phyloP scores from a whole-genome alignment of 768 basidiomycete genomes.

The Suillus clintonianus region DNA sequence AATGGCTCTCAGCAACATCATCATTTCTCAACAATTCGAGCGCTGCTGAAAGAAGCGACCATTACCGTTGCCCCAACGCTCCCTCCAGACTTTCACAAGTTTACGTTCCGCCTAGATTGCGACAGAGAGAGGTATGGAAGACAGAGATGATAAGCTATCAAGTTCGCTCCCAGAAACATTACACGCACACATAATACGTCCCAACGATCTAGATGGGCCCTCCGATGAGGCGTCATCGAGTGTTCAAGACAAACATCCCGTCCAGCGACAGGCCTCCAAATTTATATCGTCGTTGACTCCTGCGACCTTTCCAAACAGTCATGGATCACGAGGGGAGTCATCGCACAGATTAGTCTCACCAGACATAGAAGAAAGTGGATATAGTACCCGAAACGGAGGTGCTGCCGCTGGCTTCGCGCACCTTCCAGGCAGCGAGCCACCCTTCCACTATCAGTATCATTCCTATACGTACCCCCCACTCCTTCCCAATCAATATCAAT shows the following conservation, averaged over 20 bases:
- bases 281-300: slow-evolving; percentile 7
- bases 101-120: neutral
- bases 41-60: slow-evolving; percentile 14
- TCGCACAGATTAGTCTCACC: slow-evolving; percentile 4
- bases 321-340: neutral
- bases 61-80: neutral
- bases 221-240: slow-evolving; percentile 10
- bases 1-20: slow-evolving; percentile 20
- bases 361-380: slow-evolving; percentile 6
- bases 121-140: slow-evolving; percentile 11
- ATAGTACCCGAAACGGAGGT: neutral
- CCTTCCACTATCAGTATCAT: slow-evolving; percentile 22
- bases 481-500: slow-evolving; percentile 12
- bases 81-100: neutral
- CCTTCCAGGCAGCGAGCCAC: slow-evolving; percentile 33
- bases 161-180: slow-evolving; percentile 12
- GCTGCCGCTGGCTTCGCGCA: neutral
- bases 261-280: slow-evolving; percentile 4
- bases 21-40: slow-evolving; percentile 17
- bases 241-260: slow-evolving; percentile 3
- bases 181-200: slow-evolving; percentile 9
- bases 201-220: neutral
- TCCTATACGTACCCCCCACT: slow-evolving; percentile 29
- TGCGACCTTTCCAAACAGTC: slow-evolving; percentile 9
- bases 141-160: slow-evolving; percentile 4